Conservation (phyloP, 768 basidiomycete genomes). For the Gymnopilus junonius region DNA sequence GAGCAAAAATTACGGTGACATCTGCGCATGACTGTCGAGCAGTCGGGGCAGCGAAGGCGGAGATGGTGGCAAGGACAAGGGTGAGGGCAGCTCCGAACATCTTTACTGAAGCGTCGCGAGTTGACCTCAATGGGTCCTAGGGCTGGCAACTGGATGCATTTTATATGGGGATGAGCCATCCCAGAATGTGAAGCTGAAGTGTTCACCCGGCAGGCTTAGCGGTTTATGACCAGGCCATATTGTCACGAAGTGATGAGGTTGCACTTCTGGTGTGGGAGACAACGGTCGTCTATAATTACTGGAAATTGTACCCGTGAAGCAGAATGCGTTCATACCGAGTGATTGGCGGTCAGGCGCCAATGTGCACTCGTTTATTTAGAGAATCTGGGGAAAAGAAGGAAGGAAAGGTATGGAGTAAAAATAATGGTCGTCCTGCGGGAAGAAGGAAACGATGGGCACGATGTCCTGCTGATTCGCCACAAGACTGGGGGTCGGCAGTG, state of each 20-base stretch:
- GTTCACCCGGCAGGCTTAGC: not conserved
- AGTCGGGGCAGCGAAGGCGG: not conserved
- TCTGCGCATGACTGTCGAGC: slow-evolving; percentile 26
- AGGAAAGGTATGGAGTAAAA: not conserved
- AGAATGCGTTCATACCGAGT: not conserved
- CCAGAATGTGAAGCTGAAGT: not conserved
- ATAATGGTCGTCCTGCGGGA: not conserved
- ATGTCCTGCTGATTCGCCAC: not conserved
- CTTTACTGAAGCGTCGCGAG: not conserved
- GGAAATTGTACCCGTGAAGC: not conserved
- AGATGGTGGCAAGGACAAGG: not conserved
- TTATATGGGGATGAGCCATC: not conserved
- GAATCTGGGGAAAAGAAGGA: not conserved
- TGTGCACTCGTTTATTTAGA: not conserved
- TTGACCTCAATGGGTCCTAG: not conserved
- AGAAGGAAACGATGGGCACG: not conserved
- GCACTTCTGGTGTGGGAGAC: not conserved
- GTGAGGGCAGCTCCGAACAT: slow-evolving; percentile 14
- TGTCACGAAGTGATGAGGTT: not conserved
- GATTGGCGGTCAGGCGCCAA: not conserved
- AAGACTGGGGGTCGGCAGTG: not conserved
- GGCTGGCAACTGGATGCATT: not conserved
- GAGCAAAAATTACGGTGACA: slow-evolving; percentile 41
- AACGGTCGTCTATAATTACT: not conserved
- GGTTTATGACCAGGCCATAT: not conserved